These are phyloP conservation scores for Asterophora parasitica DNA, from an alignment of 768 basidiomycete species.

Conservation along the genomic window DNA sequence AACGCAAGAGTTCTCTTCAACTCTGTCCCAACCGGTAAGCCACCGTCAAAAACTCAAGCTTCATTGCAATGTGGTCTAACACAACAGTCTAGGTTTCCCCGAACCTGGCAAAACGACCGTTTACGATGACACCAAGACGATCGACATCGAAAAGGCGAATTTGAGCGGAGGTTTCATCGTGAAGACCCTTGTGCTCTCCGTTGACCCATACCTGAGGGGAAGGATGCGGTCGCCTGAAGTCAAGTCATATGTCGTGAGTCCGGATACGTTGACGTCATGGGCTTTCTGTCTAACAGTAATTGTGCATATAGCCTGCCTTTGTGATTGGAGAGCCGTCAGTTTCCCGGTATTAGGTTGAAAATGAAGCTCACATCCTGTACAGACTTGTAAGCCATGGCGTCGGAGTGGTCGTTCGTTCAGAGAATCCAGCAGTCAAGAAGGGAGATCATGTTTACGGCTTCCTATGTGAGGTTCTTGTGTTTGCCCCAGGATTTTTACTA, in stretches of 20 bases:
- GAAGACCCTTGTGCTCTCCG: conserved; percentile 15
- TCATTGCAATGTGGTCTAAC: no score
- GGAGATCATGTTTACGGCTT: conserved; percentile 31
- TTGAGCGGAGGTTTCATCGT: conserved; percentile 20
- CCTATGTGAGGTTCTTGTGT: conserved; percentile 9
- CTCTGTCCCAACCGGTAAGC: conserved; percentile 1
- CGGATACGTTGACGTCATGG: conserved; percentile 5
- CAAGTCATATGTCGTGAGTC: background rate
- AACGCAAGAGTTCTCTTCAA: background rate
- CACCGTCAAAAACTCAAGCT: no score
- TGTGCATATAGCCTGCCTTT: conserved; percentile 10
- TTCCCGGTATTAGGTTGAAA: background rate
- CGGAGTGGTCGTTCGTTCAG: conserved; percentile 31
- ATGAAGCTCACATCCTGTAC: background rate
- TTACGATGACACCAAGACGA: conserved; percentile 34
- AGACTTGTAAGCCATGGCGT: conserved; percentile 28
- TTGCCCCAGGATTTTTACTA: no score
- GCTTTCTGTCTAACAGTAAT: conserved; percentile 8
- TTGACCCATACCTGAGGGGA: background rate
- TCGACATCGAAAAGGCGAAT: conserved; percentile 17
- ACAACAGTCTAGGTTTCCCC: conserved; percentile 32
- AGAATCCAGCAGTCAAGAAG: conserved; percentile 19
- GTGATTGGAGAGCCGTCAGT: conserved; percentile 11
- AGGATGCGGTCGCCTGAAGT: no score
- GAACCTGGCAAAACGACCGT: conserved; percentile 41